Evolutionary conservation across 73 alveolate genomes (phyloP).

Genomic region (Blepharisma japonicum): DNA sequence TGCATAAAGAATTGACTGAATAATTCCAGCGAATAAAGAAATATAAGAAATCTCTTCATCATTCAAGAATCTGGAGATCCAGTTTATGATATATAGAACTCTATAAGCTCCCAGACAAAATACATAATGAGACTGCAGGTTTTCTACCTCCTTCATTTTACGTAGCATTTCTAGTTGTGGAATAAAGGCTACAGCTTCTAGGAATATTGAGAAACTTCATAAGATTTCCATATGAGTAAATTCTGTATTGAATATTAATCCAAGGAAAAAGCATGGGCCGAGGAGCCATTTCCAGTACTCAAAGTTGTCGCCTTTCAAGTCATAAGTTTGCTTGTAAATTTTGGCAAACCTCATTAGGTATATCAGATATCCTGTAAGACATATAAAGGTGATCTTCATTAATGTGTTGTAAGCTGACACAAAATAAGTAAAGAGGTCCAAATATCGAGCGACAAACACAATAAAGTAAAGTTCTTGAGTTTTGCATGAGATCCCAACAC

Average conservation of each 20-base stretch:
- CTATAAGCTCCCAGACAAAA: conserved; percentile 90
- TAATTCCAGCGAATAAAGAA: conserved; percentile 69
- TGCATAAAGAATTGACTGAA: conserved; percentile 83
- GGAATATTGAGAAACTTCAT: conserved; percentile 87
- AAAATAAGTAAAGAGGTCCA: conserved; percentile 81
- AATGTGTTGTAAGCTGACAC: conserved; percentile 82
- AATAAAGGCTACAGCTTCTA: conserved; percentile 89
- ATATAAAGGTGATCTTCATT: conserved; percentile 77
- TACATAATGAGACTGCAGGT: conserved; percentile 86
- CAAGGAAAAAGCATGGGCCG: conserved; percentile 76
- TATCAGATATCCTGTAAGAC: conserved; percentile 66
- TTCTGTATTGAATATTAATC: conserved; percentile 68
- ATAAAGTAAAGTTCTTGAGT: conserved; percentile 87
- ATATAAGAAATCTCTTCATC: conserved; percentile 69
- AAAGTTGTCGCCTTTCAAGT: conserved; percentile 72
- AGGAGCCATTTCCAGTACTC: conserved; percentile 76
- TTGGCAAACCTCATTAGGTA: conserved; percentile 73
- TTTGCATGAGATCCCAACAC: conserved; percentile 81
- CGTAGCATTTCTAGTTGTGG: conserved; percentile 88
- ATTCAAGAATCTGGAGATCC: conserved; percentile 67
- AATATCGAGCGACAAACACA: conserved; percentile 74
- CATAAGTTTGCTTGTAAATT: conserved; percentile 80
- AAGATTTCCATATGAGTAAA: conserved; percentile 69
- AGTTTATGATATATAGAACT: conserved; percentile 59
- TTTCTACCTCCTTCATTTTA: conserved; percentile 74